Base-by-base conservation (phyloP, 2,329 filamentous ascomycete genomes). In the Hypoxylon sp. region DNA sequence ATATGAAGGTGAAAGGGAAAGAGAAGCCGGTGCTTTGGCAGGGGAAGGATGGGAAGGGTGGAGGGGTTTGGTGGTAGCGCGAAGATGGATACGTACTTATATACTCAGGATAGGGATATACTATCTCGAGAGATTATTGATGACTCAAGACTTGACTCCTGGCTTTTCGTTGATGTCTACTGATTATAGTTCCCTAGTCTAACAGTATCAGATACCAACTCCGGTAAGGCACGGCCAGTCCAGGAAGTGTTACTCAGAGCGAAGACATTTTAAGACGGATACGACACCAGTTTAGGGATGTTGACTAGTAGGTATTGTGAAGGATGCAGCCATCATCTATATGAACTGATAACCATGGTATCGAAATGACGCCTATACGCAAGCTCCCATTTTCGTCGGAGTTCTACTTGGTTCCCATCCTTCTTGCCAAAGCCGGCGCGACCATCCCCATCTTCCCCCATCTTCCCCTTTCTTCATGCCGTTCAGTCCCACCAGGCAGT, bases 1-100 rank as follows among this genome's bases (percentile, higher is more conserved):
- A 81, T 66, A 76, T 79, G 79, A 20, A 20, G 20, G 20, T 20
- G 20, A 20, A 20, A 20, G 20, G 20, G 20, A 74, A 49, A 33
- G 62, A 30, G 25, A 37, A 44, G 40, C 40, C 2, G 40, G n/a
- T 8, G 40, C 50, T 66, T 14, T 66, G 31, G 37, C 62, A 70
- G 27, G 50, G 70, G n/a, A 83, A 81, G 68, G 78, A 81, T 69
- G 79, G 80, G 17, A 76, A 74, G 22, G 82, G 81, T 6, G 81
- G 81, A 0, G 77, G 73, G 6, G 82, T 79, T 22, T 78, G 79
- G 65, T 85, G 83, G 82, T 84, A 77, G 10, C 11, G 2, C 6
- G 10, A 11, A 14, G 13, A 46, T 57, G 3, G 54, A 37, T 6
- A n/a, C n/a, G 8, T n/a, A 3, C 62, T 27, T 37, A 4, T 27